phyloP scores from a whole-genome alignment of 805 yeast species.

The Ogataea wickerhamii region DNA sequence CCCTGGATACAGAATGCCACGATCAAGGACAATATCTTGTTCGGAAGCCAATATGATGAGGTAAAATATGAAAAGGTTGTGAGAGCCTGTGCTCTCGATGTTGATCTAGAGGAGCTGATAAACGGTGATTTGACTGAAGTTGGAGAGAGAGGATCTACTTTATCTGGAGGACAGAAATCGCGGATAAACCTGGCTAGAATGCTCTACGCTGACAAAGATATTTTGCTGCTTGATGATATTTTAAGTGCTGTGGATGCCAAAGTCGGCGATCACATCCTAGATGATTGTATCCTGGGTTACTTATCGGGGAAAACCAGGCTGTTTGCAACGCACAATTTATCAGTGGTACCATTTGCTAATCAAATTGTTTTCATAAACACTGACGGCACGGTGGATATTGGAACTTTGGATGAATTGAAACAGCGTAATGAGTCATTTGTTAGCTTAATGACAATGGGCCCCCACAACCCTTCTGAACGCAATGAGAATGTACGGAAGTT shows the following conservation, averaged over 20 bases:
- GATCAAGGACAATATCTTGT: constrained; percentile 66
- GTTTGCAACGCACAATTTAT: constrained; percentile 78
- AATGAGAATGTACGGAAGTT: constrained; percentile 22
- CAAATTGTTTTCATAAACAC: constrained; percentile 62
- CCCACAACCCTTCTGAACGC: constrained; percentile 8
- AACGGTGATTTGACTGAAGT: constrained; percentile 77
- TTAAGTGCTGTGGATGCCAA: too few relatives aligned
- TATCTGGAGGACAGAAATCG: constrained; percentile 90
- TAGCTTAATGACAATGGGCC: constrained; percentile 43
- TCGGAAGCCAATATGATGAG: constrained; percentile 56
- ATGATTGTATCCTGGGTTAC: constrained; percentile 58
- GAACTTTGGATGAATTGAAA: constrained; percentile 53
- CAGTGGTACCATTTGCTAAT: constrained; percentile 65
- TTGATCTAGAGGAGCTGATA: constrained; percentile 62
- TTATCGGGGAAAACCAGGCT: constrained; percentile 58
- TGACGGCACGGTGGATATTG: constrained; percentile 57
- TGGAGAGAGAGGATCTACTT: constrained; percentile 81
- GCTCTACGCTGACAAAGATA: constrained; percentile 64
- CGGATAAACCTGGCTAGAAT: constrained; percentile 74
- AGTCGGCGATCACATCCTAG: constrained; percentile 77
- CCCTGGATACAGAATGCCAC: constrained; percentile 88
- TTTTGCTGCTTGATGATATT: too few relatives aligned
- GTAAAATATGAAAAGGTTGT: constrained; percentile 51
- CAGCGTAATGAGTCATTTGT: constrained; percentile 43
- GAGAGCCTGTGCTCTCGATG: constrained; percentile 60